These are phyloP conservation scores for Backusella tarrabulga DNA, from an alignment of 192 early-diverging fungal genomes.

Conservation along the genomic window DNA sequence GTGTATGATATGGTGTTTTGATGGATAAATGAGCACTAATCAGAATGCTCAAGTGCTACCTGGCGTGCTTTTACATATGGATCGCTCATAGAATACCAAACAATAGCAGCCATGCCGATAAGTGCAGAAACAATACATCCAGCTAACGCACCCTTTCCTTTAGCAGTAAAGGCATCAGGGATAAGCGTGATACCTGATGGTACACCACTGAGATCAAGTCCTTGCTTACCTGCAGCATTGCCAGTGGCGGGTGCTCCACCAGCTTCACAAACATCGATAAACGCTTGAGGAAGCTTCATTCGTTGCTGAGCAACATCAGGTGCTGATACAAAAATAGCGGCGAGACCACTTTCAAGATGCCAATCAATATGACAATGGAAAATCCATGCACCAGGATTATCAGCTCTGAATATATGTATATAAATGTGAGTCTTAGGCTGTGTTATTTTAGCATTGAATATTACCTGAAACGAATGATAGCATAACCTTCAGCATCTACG, in stretches of 20 bases:
- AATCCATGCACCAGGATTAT: slow-evolving; percentile 83
- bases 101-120: slow-evolving; percentile 68
- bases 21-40: background rate
- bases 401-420: slow-evolving; percentile 38
- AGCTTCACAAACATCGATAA: slow-evolving; percentile 63
- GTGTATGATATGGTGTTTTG: background rate
- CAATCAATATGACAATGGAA: slow-evolving; percentile 90
- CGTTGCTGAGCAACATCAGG: slow-evolving; percentile 59
- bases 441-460: background rate
- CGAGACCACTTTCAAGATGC: slow-evolving; percentile 73
- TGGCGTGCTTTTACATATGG: slow-evolving; percentile 13
- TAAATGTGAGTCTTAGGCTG: background rate
- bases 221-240: slow-evolving; percentile 73
- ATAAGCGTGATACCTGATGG: slow-evolving; percentile 53
- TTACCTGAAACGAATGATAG: slow-evolving; percentile 63
- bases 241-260: slow-evolving; percentile 58
- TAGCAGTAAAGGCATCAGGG: slow-evolving; percentile 55
- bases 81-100: slow-evolving; percentile 64
- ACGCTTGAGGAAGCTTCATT: slow-evolving; percentile 49
- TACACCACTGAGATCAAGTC: slow-evolving; percentile 60
- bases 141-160: slow-evolving; percentile 71
- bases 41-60: background rate
- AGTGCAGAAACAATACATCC: slow-evolving; percentile 70
- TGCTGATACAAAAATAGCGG: slow-evolving; percentile 68
- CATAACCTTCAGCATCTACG: slow-evolving; percentile 64